Percentiles rank a stretch among this genome's conserved stretches.
Conservation (phyloP, 768 basidiomycete genomes). For the Tylopilus intermedius region DNA sequence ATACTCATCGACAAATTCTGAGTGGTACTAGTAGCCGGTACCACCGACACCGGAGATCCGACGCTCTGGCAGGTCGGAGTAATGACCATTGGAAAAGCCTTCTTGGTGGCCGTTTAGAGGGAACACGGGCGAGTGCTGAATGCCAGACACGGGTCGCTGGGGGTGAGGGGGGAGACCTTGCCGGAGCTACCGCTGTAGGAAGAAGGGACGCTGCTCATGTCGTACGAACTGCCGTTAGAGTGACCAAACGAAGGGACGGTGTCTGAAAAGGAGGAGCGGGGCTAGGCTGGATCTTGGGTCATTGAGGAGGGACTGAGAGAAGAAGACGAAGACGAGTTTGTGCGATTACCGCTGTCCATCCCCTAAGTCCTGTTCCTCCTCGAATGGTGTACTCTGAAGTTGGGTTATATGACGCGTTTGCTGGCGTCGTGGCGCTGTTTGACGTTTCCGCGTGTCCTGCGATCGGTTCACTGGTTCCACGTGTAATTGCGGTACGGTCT, state of each 20-base stretch:
- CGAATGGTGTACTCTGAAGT: no score
- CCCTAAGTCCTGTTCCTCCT: no score
- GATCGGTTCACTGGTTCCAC: no score
- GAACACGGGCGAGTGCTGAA: constrained; percentile 54
- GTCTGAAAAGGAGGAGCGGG: constrained; percentile 56
- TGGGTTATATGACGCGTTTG: no score
- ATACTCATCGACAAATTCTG: constrained; percentile 66
- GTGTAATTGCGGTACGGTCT: no score
- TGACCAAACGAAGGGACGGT: constrained; percentile 53
- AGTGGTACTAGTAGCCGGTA: constrained; percentile 38
- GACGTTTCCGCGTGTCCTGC: no score
- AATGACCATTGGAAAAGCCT: constrained; percentile 53
- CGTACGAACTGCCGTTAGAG: constrained; percentile 53
- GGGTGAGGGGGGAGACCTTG: constrained; percentile 72
- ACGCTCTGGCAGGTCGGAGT: constrained; percentile 58
- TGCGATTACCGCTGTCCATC: constrained; percentile 35
- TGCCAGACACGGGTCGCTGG: constrained; percentile 54
- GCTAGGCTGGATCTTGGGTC: constrained; percentile 53
- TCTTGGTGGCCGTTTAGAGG: constrained; percentile 42
- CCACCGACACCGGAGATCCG: constrained; percentile 38
- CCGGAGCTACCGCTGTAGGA: constrained; percentile 57
- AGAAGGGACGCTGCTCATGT: constrained; percentile 56
- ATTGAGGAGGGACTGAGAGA: constrained; percentile 54
- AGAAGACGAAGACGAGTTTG: constrained; percentile 67
- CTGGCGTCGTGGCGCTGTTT: no score